Evolutionary conservation across 208 protist species (phyloP).

Genomic region (Leptomonas pyrrhocoris): DNA sequence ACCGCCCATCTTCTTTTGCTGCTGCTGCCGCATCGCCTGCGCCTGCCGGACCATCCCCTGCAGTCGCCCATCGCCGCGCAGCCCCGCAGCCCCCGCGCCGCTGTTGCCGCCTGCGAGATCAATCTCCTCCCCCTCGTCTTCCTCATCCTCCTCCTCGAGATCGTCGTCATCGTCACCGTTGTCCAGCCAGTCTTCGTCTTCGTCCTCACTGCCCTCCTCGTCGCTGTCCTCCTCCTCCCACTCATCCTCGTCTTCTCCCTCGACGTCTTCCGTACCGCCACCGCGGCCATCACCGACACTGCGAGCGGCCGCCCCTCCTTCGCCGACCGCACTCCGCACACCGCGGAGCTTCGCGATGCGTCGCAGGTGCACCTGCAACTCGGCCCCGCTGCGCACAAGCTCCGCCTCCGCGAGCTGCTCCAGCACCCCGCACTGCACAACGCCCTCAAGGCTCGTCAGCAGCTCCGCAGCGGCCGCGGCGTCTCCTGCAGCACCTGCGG

Average conservation of each 20-base stretch:
- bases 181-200: constrained; percentile 39
- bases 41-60: constrained; percentile 49
- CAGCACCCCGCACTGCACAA: constrained; percentile 60
- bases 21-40: constrained; percentile 34
- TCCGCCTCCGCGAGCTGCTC: constrained; percentile 47
- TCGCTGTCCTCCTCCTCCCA: constrained; percentile 49
- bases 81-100: constrained; percentile 26
- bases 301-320: constrained; percentile 2
- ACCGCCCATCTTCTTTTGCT: constrained; percentile 2
- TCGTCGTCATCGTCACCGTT: constrained; percentile 49
- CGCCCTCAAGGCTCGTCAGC: constrained; percentile 37
- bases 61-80: constrained; percentile 32
- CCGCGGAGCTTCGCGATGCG: constrained; percentile 30
- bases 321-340: not conserved
- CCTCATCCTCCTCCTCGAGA: constrained; percentile 25
- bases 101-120: constrained; percentile 34
- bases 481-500: constrained; percentile 10
- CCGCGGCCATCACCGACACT: constrained; percentile 14
- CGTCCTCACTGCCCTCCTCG: constrained; percentile 34
- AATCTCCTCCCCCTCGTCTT: constrained; percentile 35
- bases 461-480: constrained; percentile 38
- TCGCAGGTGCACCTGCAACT: constrained; percentile 36
- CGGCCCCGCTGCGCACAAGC: constrained; percentile 18
- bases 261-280: not conserved
- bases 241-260: constrained; percentile 34